phyloP scores from a whole-genome alignment of 345 rosid species.

The Nasturtium officinale region DNA sequence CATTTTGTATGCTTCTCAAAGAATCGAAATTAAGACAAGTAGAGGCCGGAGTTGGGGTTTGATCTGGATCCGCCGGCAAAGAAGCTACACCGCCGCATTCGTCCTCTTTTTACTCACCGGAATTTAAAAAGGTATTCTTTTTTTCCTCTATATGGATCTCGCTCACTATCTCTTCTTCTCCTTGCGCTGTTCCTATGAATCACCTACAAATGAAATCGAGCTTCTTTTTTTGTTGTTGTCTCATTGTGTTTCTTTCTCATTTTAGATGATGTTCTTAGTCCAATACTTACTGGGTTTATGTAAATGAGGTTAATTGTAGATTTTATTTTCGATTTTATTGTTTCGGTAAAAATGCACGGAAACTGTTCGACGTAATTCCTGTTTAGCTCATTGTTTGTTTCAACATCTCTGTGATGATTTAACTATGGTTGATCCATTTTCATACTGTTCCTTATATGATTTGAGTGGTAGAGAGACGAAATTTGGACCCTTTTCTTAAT shows the following conservation, averaged over 20 bases:
- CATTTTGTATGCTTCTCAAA: neutral
- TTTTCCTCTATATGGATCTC: neutral
- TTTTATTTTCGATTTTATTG: neutral
- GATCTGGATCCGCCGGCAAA: slow-evolving; percentile 35
- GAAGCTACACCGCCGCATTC: neutral
- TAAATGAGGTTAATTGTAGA: neutral
- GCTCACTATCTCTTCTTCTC: neutral
- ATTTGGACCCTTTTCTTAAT: neutral
- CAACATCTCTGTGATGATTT: neutral
- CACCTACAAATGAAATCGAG: neutral
- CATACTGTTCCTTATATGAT: neutral
- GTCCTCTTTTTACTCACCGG: slow-evolving; percentile 5
- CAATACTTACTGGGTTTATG: neutral
- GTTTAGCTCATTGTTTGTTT: neutral
- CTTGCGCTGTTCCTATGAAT: neutral
- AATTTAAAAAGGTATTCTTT: neutral
- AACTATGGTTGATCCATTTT: neutral
- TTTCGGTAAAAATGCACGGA: slow-evolving; percentile 9
- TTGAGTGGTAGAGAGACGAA: slow-evolving; percentile 13
- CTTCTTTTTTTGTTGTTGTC: neutral
- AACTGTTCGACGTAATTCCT: slow-evolving; percentile 38
- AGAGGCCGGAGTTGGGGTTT: slow-evolving; percentile 12
- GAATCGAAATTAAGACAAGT: neutral
- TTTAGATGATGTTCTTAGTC: neutral
- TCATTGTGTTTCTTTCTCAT: neutral